Conservation (phyloP, 768 basidiomycete species). For the Suillus luteus region DNA sequence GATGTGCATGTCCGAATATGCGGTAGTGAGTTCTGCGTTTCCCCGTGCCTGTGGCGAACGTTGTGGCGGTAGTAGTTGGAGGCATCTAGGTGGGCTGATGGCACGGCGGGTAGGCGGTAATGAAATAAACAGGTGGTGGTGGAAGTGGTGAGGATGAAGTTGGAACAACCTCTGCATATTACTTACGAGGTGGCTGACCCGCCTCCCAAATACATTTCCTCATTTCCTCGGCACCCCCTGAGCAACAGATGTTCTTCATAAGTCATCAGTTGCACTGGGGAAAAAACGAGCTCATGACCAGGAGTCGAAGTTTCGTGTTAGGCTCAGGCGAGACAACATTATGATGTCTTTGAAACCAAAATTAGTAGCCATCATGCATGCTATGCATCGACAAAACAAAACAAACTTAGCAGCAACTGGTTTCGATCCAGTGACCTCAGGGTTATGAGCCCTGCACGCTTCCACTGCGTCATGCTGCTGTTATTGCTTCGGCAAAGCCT, state of each 20-base stretch:
- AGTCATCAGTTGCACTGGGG: neutral
- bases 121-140: neutral
- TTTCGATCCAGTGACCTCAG: constrained; percentile 68
- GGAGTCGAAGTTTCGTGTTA: neutral
- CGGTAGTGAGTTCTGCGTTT: constrained; percentile 4
- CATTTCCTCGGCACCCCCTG: neutral
- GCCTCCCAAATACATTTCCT: neutral
- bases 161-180: too few species aligned
- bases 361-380: too few species aligned
- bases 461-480: constrained; percentile 61
- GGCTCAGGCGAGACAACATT: too few species aligned
- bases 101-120: neutral
- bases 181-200: constrained; percentile 1
- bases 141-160: neutral
- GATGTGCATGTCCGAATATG: constrained; percentile 4
- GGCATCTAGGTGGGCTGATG: neutral
- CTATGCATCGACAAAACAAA: neutral
- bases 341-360: too few species aligned
- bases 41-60: neutral
- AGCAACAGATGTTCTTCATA: neutral
- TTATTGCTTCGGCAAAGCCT: neutral
- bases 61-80: neutral
- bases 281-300: too few species aligned
- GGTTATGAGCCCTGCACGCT: constrained; percentile 64
- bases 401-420: constrained; percentile 54